Evolutionary conservation across 2,329 filamentous ascomycete species (phyloP).

Genomic region (Xylariales sp.): DNA sequence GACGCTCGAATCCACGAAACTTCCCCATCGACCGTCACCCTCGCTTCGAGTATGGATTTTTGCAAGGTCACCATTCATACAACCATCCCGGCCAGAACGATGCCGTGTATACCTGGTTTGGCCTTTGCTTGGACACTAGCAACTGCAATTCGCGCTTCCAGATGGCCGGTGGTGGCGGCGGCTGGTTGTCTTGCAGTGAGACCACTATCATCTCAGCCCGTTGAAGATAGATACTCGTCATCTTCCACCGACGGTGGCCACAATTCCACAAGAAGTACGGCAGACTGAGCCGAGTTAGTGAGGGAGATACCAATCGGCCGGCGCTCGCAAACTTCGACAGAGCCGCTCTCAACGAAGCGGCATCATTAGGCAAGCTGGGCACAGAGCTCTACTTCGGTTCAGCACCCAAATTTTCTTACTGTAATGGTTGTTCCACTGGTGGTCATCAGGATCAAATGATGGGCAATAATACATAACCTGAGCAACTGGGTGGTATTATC

Average conservation of each 20-base stretch:
- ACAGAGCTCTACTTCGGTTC: conserved; percentile 2
- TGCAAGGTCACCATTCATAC: conserved; percentile 4
- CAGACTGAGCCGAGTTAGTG: conserved; percentile 6
- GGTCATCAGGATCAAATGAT: conserved; percentile 52
- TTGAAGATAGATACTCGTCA: conserved; percentile 1
- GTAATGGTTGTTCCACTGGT: conserved; percentile 53
- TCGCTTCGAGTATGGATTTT: background rate
- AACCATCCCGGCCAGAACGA: conserved; percentile 5
- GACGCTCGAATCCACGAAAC: too few species aligned
- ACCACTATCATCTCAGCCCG: conserved; percentile 3
- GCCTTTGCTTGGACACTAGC: background rate
- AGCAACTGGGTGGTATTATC: conserved; percentile 53
- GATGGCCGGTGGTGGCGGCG: conserved; percentile 4
- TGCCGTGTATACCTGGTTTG: conserved; percentile 5
- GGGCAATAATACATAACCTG: conserved; percentile 45
- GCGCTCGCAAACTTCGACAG: conserved; percentile 4
- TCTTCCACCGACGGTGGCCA: conserved; percentile 4
- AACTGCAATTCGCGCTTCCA: conserved; percentile 6
- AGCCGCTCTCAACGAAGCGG: conserved; percentile 1
- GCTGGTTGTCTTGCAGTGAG: background rate
- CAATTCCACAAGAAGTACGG: background rate
- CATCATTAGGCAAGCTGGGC: background rate
- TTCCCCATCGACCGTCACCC: too few species aligned
- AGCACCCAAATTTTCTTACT: conserved; percentile 36
- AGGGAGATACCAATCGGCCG: conserved; percentile 3